These are phyloP conservation scores for Nemania sp. DNA, from an alignment of 2,329 filamentous ascomycete species.

Conservation along the genomic window DNA sequence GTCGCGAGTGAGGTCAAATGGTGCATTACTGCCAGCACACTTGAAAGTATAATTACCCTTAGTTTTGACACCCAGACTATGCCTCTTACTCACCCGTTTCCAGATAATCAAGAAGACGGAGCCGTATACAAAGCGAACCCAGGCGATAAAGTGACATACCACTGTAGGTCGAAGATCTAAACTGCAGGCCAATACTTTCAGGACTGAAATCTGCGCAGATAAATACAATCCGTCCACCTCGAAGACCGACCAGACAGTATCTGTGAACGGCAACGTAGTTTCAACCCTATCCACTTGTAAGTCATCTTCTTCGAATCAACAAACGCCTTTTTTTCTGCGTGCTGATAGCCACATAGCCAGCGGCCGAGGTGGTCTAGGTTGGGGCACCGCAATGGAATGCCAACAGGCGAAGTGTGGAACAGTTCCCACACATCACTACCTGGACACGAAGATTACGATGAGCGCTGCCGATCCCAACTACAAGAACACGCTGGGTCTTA, in stretches of 20 bases:
- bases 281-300: slow-evolving; percentile 18
- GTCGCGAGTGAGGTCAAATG: slow-evolving; percentile 8
- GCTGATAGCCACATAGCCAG: slow-evolving; percentile 9
- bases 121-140: slow-evolving; percentile 14
- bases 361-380: slow-evolving; percentile 12
- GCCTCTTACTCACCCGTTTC: neutral
- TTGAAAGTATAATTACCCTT: slow-evolving; percentile 6
- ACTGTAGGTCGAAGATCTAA: slow-evolving; percentile 2
- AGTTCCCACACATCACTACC: slow-evolving; percentile 15
- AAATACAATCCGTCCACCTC: slow-evolving; percentile 12
- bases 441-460: slow-evolving; percentile 17
- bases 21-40: slow-evolving; percentile 15
- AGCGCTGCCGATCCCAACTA: slow-evolving; percentile 12
- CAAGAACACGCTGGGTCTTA: slow-evolving; percentile 12
- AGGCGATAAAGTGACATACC: slow-evolving; percentile 16
- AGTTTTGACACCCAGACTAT: neutral
- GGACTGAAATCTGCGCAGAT: neutral
- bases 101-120: slow-evolving; percentile 15
- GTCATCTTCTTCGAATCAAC: neutral
- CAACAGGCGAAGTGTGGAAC: slow-evolving; percentile 12
- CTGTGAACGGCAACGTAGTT: slow-evolving; percentile 12
- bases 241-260: slow-evolving; percentile 18
- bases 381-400: slow-evolving; percentile 18
- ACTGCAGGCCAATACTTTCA: neutral
- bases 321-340: neutral